Conservation (phyloP, 148 eudicot species). For the Amaranthus palmeri region DNA sequence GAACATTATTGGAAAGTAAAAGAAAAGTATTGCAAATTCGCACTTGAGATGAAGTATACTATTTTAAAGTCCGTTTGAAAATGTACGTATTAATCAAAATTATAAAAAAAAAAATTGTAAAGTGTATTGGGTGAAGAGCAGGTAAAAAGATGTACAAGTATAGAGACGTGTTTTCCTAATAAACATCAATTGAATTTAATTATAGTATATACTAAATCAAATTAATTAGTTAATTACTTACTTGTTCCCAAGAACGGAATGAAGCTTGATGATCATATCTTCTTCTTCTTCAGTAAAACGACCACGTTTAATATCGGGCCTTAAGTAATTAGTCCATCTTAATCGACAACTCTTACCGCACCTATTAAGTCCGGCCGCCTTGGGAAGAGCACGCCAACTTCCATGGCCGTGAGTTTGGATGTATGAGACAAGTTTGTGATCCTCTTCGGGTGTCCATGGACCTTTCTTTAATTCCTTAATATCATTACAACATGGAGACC, state of each 20-base stretch:
- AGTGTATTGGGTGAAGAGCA: too few species aligned
- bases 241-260: slow-evolving; percentile 66
- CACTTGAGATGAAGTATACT: too few species aligned
- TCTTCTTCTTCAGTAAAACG: slow-evolving; percentile 52
- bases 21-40: too few species aligned
- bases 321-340: slow-evolving; percentile 61
- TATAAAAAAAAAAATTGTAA: too few species aligned
- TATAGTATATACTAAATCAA: too few species aligned
- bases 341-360: slow-evolving; percentile 74
- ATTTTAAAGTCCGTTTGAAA: too few species aligned
- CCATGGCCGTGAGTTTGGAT: slow-evolving; percentile 50
- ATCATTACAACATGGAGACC: slow-evolving; percentile 43
- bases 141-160: too few species aligned
- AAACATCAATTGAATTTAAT: too few species aligned
- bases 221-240: neutral
- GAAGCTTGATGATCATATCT: slow-evolving; percentile 52
- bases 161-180: too few species aligned
- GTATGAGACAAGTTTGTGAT: slow-evolving; percentile 41
- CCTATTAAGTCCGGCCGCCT: slow-evolving; percentile 49
- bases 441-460: slow-evolving; percentile 71
- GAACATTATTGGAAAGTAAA: too few species aligned
- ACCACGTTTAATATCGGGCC: slow-evolving; percentile 64
- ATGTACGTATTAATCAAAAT: too few species aligned
- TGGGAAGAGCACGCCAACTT: slow-evolving; percentile 62
- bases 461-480: slow-evolving; percentile 48